A percentile compares a stretch with the other conserved stretches of the same genome.
phyloP scores from a whole-genome alignment of 345 rosid genomes.

The Eucalyptus erythrocorys region DNA sequence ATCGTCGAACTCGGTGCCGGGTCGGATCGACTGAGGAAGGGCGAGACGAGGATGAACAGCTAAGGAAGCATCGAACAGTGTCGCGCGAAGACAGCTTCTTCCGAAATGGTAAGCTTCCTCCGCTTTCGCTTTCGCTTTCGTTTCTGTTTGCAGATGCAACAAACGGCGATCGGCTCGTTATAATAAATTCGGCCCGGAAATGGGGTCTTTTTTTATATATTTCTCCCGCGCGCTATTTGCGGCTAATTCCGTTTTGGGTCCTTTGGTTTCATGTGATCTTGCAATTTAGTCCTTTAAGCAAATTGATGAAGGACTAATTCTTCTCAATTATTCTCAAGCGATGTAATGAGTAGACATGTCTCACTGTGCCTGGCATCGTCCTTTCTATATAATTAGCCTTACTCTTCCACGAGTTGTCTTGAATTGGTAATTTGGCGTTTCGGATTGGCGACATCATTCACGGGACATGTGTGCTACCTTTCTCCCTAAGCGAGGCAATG shows the following conservation, averaged over 20 bases:
- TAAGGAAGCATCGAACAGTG: neutral
- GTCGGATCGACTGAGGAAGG: neutral
- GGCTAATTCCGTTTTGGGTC: neutral
- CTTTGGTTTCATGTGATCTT: neutral
- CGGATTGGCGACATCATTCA: neutral
- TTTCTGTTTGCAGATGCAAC: neutral
- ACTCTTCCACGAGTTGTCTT: neutral
- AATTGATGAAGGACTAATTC: neutral
- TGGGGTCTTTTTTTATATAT: neutral
- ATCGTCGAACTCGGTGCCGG: neutral
- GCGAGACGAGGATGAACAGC: neutral
- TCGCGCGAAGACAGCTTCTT: neutral
- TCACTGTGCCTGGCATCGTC: neutral
- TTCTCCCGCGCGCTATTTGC: neutral
- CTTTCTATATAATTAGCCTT: neutral
- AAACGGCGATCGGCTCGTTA: neutral
- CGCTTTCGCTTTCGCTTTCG: neutral
- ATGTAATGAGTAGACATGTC: neutral
- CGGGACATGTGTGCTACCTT: neutral
- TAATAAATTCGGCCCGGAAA: neutral
- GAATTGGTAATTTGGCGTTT: neutral
- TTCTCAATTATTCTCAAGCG: neutral
- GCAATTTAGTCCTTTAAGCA: neutral
- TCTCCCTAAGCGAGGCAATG: too few species aligned
- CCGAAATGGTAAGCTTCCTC: neutral